These are phyloP conservation scores for Hypsizygus marmoreus DNA, from an alignment of 768 basidiomycete species.

Conservation along the genomic window DNA sequence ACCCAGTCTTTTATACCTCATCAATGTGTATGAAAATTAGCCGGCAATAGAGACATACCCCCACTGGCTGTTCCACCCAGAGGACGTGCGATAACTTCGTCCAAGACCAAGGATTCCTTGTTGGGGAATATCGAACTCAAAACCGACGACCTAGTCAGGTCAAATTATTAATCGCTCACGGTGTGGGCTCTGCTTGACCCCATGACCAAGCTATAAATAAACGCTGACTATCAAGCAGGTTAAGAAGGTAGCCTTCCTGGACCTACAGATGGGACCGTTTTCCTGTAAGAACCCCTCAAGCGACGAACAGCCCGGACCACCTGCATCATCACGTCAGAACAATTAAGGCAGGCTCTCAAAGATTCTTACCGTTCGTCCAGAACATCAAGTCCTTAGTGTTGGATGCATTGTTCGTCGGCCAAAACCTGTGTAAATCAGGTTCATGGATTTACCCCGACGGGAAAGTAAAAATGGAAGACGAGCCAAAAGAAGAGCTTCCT, in stretches of 20 bases:
- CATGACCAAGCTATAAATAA: slow-evolving; percentile 44
- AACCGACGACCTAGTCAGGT: too few species aligned
- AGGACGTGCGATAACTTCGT: slow-evolving; percentile 68
- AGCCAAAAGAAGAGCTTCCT: slow-evolving; percentile 57
- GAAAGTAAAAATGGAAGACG: background rate
- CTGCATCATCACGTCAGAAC: too few species aligned
- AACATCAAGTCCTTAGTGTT: slow-evolving; percentile 64
- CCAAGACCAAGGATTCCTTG: slow-evolving; percentile 67
- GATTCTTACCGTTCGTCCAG: slow-evolving; percentile 50
- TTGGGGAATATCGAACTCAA: too few species aligned
- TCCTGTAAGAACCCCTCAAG: slow-evolving; percentile 69
- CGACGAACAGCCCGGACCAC: slow-evolving; percentile 73
- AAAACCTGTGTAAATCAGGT: slow-evolving; percentile 60
- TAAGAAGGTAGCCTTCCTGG: slow-evolving; percentile 16
- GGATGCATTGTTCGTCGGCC: slow-evolving; percentile 63
- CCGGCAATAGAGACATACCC: slow-evolving; percentile 30
- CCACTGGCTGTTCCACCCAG: slow-evolving; percentile 75
- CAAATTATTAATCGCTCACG: slow-evolving; percentile 17
- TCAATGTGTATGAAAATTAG: background rate
- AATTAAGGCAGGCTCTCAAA: too few species aligned
- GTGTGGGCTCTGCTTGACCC: slow-evolving; percentile 42
- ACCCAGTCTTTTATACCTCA: slow-evolving; percentile 50
- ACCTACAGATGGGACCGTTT: slow-evolving; percentile 57
- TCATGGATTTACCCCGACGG: background rate
- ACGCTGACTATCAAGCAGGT: background rate